phyloP scores from a whole-genome alignment of 140 eudicot species.

The Ambrosia hybrid region DNA sequence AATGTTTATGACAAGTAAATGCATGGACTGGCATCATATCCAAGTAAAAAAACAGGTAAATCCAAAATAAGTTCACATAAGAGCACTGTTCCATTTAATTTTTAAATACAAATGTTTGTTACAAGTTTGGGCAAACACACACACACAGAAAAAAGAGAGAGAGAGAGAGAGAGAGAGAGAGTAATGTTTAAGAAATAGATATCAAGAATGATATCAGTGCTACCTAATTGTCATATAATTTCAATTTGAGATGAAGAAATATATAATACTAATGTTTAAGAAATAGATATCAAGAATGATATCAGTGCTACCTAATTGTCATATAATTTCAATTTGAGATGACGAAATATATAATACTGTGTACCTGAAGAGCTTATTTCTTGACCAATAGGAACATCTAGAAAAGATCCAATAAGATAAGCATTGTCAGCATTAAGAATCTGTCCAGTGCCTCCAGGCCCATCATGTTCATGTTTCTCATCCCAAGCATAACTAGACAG shows the following conservation, averaged over 20 bases:
- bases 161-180: no score
- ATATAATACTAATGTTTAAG: no score
- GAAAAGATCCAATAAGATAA: constrained; percentile 76
- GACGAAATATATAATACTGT: constrained; percentile 10
- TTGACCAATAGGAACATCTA: constrained; percentile 93
- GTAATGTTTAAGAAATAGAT: no score
- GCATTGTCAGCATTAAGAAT: constrained; percentile 56
- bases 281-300: constrained; percentile 1
- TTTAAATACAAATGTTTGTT: neutral
- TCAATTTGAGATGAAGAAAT: no score
- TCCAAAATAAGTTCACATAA: neutral
- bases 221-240: no score
- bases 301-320: neutral
- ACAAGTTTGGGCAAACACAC: neutral
- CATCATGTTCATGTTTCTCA: constrained; percentile 80
- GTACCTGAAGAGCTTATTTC: constrained; percentile 74
- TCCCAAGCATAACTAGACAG: constrained; percentile 69
- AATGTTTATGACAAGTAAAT: neutral
- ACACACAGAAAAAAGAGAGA: neutral
- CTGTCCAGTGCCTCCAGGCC: constrained; percentile 50
- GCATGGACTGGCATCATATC: constrained; percentile 1
- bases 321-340: neutral
- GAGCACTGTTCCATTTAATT: neutral
- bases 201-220: no score
- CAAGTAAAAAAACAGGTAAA: constrained; percentile 2